Evolutionary conservation across 306 rosid species (phyloP).

Genomic region (Dicorynia guianensis): DNA sequence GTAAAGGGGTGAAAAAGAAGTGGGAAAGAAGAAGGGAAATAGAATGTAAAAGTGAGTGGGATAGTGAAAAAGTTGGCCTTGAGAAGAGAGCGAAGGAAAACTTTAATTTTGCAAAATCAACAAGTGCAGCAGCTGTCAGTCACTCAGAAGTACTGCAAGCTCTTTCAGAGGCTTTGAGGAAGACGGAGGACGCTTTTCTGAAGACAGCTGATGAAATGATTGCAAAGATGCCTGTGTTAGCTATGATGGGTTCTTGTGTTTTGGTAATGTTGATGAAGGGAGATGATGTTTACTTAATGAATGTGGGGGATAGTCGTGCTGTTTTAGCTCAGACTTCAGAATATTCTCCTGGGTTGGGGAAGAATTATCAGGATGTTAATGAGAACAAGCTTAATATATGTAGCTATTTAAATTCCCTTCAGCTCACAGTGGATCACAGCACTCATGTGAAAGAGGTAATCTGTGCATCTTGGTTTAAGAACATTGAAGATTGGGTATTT

Average conservation of each 20-base stretch:
- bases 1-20: neutral
- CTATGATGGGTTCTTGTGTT: constrained; percentile 94
- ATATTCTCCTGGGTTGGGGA: constrained; percentile 29
- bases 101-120: constrained; percentile 1
- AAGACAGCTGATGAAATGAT: constrained; percentile 59
- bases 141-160: constrained; percentile 62
- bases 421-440: constrained; percentile 81
- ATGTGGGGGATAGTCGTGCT: constrained; percentile 87
- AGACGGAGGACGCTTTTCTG: constrained; percentile 67
- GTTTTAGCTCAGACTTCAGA: constrained; percentile 58
- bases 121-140: constrained; percentile 32
- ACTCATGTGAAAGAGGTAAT: constrained; percentile 71
- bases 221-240: constrained; percentile 66
- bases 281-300: constrained; percentile 85
- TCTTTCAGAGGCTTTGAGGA: constrained; percentile 68
- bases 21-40: neutral
- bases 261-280: constrained; percentile 88
- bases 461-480: neutral
- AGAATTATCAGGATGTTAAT: constrained; percentile 32
- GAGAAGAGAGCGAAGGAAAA: constrained; percentile 27
- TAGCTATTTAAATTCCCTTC: constrained; percentile 49
- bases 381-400: constrained; percentile 33
- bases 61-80: constrained; percentile 45
- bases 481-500: constrained; percentile 8
- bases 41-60: constrained; percentile 45